These are phyloP conservation scores for Pleurotus sapidus DNA, from an alignment of 768 basidiomycete species.

Conservation along the genomic window DNA sequence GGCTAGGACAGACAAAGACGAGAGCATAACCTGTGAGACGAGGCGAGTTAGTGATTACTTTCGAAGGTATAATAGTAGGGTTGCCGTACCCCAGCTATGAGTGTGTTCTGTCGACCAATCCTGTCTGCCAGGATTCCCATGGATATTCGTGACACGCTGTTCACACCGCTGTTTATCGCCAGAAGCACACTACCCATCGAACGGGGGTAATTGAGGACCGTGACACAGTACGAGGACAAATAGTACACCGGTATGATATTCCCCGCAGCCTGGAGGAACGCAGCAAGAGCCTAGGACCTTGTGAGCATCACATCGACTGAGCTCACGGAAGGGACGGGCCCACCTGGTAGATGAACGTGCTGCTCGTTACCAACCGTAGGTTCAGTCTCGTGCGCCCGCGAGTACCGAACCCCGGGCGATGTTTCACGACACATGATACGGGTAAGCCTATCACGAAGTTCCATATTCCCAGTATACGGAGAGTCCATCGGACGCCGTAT, in stretches of 20 bases:
- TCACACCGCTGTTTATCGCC: slow-evolving; percentile 40
- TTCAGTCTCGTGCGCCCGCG: slow-evolving; percentile 26
- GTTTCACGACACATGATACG: slow-evolving; percentile 29
- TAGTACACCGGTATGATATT: slow-evolving; percentile 44
- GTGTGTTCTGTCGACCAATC: slow-evolving; percentile 42
- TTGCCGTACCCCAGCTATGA: slow-evolving; percentile 25
- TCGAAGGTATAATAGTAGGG: background rate
- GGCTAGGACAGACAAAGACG: slow-evolving; percentile 33
- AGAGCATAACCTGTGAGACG: slow-evolving; percentile 25
- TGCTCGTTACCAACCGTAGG: slow-evolving; percentile 32
- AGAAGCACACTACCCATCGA: slow-evolving; percentile 35
- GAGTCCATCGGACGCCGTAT: slow-evolving; percentile 30
- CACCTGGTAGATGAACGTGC: slow-evolving; percentile 41
- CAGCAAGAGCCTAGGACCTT: slow-evolving; percentile 28
- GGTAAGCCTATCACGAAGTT: slow-evolving; percentile 35
- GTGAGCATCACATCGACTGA: background rate
- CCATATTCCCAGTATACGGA: slow-evolving; percentile 39
- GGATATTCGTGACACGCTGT: slow-evolving; percentile 34
- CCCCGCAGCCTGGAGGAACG: slow-evolving; percentile 41
- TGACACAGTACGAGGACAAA: slow-evolving; percentile 36
- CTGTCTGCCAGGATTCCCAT: slow-evolving; percentile 41
- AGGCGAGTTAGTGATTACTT: background rate
- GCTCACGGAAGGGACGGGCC: too few species aligned
- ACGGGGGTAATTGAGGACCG: slow-evolving; percentile 34
- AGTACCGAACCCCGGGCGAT: slow-evolving; percentile 18